phyloP scores from a whole-genome alignment of 306 rosid genomes.

The Trifolium dubium region DNA sequence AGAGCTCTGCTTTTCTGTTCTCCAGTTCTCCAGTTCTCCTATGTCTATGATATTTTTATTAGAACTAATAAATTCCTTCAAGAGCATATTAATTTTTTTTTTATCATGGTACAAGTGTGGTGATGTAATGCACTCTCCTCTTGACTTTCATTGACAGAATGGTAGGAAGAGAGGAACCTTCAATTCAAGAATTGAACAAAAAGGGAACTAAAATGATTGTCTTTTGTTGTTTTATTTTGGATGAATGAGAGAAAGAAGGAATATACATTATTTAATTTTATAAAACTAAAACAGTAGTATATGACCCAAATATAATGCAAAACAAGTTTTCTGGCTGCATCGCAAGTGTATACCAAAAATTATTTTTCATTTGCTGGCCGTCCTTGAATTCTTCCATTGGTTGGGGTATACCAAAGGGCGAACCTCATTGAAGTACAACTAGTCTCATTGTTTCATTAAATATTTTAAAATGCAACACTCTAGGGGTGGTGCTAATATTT shows the following conservation, averaged over 20 bases:
- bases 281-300: constrained; percentile 2
- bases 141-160: constrained; percentile 20
- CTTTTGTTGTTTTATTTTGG: constrained; percentile 26
- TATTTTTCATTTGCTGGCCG: neutral
- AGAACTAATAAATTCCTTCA: constrained; percentile 11
- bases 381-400: constrained; percentile 11
- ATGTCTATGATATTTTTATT: constrained; percentile 12
- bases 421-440: constrained; percentile 12
- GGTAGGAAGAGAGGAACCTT: neutral
- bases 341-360: constrained; percentile 9
- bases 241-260: neutral
- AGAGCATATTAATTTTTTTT: neutral
- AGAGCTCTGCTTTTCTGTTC: constrained; percentile 2
- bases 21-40: too few relatives aligned
- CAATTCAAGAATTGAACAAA: constrained; percentile 23
- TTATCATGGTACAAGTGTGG: constrained; percentile 3
- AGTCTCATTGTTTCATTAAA: constrained; percentile 6
- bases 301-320: constrained; percentile 3
- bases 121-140: constrained; percentile 2
- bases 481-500: constrained; percentile 11
- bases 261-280: neutral
- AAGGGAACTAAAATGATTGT: neutral
- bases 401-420: constrained; percentile 9
- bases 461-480: neutral
- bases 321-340: constrained; percentile 12